These are phyloP conservation scores for Fraxinus sp. DNA, from an alignment of 305 asterid species.

Conservation along the genomic window DNA sequence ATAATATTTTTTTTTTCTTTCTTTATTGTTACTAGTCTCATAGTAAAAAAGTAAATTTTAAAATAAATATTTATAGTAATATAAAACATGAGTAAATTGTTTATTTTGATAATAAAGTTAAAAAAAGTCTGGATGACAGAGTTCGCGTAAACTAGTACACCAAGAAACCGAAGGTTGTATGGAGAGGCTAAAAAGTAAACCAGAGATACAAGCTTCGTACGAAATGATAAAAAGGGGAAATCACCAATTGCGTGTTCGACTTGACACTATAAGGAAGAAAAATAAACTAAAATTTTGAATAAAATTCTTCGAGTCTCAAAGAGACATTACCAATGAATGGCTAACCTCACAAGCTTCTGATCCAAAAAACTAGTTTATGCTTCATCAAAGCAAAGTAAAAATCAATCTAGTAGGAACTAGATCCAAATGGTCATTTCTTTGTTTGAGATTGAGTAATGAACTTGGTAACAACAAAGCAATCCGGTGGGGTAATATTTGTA, in stretches of 20 bases:
- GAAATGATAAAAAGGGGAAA: background rate
- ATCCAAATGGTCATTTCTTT: slow-evolving; percentile 41
- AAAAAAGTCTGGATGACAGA: background rate
- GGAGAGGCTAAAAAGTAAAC: background rate
- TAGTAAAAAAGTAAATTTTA: background rate
- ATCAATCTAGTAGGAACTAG: slow-evolving; percentile 6
- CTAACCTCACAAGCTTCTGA: slow-evolving; percentile 14
- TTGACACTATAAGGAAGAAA: background rate
- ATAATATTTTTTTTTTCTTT: background rate
- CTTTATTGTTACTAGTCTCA: background rate
- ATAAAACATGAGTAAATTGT: no score
- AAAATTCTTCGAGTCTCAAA: background rate
- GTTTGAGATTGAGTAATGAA: slow-evolving; percentile 39
- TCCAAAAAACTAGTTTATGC: slow-evolving; percentile 34
- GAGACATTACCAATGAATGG: slow-evolving; percentile 10
- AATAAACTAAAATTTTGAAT: background rate
- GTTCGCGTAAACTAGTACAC: background rate
- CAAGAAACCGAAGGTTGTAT: background rate
- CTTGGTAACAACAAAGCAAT: slow-evolving; percentile 80
- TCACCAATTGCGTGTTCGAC: background rate
- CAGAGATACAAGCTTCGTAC: background rate
- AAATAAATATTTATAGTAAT: background rate
- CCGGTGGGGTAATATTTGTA: slow-evolving; percentile 86
- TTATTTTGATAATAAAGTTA: no score
- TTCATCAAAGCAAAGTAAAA: slow-evolving; percentile 17